phyloP scores from a whole-genome alignment of 176 grass and related monocot genomes.

The Hordeum marinum region DNA sequence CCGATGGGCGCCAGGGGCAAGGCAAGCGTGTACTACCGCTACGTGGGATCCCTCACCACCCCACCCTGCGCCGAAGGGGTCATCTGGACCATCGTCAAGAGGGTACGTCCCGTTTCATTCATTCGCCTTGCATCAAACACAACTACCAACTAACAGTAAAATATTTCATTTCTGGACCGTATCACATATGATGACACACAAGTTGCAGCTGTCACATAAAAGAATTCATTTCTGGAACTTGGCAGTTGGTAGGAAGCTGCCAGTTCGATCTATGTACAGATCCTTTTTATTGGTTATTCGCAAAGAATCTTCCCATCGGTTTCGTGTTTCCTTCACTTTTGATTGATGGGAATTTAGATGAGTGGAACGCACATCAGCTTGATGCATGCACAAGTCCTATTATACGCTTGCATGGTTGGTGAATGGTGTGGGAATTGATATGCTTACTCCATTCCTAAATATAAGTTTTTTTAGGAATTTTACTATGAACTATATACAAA shows the following conservation, averaged over 20 bases:
- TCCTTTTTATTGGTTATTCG: not conserved
- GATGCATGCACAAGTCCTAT: not conserved
- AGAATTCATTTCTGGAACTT: not conserved
- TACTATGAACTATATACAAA: too few species aligned
- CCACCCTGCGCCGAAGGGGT: not conserved
- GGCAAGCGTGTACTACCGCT: slow-evolving; percentile 63
- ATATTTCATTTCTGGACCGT: not conserved
- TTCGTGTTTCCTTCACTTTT: not conserved
- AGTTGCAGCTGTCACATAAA: not conserved
- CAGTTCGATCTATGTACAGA: not conserved
- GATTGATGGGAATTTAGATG: not conserved
- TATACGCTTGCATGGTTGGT: not conserved
- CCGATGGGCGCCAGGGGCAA: slow-evolving; percentile 16
- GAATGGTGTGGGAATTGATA: not conserved
- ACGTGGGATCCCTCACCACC: slow-evolving; percentile 54
- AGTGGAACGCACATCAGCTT: too few species aligned
- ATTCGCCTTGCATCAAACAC: too few species aligned
- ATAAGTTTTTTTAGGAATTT: too few species aligned
- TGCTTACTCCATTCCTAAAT: too few species aligned
- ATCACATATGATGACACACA: not conserved
- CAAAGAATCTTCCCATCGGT: not conserved
- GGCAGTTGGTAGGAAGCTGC: not conserved
- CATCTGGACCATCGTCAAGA: not conserved
- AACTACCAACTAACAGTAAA: not conserved
- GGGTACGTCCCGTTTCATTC: not conserved